These are phyloP conservation scores for Aphanoascus verrucosus DNA, from an alignment of 2,329 filamentous ascomycete genomes.

Conservation along the genomic window DNA sequence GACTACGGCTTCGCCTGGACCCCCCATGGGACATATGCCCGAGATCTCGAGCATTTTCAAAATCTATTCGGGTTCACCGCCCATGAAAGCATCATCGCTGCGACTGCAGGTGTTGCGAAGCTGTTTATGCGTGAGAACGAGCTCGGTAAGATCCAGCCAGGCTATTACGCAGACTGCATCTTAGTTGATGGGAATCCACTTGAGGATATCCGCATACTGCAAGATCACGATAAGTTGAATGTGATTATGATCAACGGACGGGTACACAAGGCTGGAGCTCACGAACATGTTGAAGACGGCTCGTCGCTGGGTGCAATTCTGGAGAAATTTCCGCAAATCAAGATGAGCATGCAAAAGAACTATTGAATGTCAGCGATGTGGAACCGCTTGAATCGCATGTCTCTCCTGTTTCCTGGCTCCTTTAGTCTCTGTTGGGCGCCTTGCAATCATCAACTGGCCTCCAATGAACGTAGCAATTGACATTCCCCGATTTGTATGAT, in stretches of 20 bases:
- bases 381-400: too few relatives aligned
- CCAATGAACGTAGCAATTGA: too few relatives aligned
- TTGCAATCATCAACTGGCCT: too few relatives aligned
- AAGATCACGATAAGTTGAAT: slow-evolving; percentile 36
- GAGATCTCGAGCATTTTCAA: slow-evolving; percentile 39
- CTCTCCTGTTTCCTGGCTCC: not conserved
- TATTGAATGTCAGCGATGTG: not conserved
- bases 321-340: slow-evolving; percentile 10
- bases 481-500: too few relatives aligned
- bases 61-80: slow-evolving; percentile 38
- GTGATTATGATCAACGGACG: slow-evolving; percentile 41
- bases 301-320: slow-evolving; percentile 6
- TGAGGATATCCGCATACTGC: slow-evolving; percentile 34
- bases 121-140: slow-evolving; percentile 31
- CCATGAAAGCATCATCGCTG: slow-evolving; percentile 37
- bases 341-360: slow-evolving; percentile 13
- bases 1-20: slow-evolving; percentile 43
- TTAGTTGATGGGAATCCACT: slow-evolving; percentile 40
- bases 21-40: slow-evolving; percentile 40
- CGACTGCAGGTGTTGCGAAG: slow-evolving; percentile 33
- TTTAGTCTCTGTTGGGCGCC: too few relatives aligned
- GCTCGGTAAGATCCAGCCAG: slow-evolving; percentile 34
- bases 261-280: slow-evolving; percentile 32
- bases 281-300: slow-evolving; percentile 15
- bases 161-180: slow-evolving; percentile 38